Conservation (phyloP, 306 rosid genomes). For the Lagenaria siceraria region DNA sequence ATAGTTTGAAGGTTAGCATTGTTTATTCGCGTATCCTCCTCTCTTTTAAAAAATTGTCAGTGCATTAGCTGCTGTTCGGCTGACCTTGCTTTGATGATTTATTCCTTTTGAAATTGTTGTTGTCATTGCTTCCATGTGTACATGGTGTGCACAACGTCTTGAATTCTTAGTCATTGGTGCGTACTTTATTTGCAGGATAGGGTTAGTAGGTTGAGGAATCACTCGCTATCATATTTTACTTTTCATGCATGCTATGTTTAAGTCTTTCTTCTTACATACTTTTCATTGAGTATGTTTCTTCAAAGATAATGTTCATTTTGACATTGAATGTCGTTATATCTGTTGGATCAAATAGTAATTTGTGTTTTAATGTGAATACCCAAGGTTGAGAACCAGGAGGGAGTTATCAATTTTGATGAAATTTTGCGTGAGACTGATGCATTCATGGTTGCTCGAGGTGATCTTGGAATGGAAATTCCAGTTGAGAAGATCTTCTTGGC, state of each 20-base stretch:
- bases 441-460: conserved; percentile 98
- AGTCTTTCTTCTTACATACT: not conserved
- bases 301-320: not conserved
- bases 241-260: not conserved
- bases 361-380: conserved; percentile 12
- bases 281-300: not conserved
- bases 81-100: not conserved
- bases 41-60: not conserved
- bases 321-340: not conserved
- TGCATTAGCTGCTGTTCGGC: not conserved
- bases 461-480: conserved; percentile 98
- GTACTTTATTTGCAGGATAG: not conserved
- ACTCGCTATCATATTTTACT: not conserved
- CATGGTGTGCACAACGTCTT: too few species aligned
- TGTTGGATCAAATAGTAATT: conserved; percentile 8
- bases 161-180: not conserved
- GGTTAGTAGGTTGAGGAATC: not conserved
- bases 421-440: conserved; percentile 94
- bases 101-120: not conserved
- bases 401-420: conserved; percentile 89
- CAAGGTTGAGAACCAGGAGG: conserved; percentile 97
- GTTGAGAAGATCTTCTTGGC: conserved; percentile 94
- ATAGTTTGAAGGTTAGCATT: not conserved
- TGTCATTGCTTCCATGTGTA: not conserved
- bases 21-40: not conserved